These are phyloP conservation scores for Raphanus raphanistrum DNA, from an alignment of 345 rosid genomes.

Conservation along the genomic window DNA sequence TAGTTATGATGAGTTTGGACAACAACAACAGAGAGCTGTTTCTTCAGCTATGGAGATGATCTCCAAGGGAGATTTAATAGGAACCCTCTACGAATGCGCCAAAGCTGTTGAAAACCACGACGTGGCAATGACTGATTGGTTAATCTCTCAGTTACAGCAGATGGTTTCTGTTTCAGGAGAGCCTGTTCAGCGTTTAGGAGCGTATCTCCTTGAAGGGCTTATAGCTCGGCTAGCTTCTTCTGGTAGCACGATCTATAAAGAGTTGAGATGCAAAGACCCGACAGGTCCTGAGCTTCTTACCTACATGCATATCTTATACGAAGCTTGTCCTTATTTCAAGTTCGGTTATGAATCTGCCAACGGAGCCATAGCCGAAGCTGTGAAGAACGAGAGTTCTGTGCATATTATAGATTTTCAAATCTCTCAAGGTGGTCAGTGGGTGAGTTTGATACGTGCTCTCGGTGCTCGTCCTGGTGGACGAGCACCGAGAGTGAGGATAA, in stretches of 20 bases:
- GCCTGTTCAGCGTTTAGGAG: conserved; percentile 83
- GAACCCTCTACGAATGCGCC: conserved; percentile 74
- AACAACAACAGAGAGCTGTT: conserved; percentile 15
- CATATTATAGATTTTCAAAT: conserved; percentile 91
- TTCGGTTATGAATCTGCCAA: conserved; percentile 93
- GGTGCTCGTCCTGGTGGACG: conserved; percentile 83
- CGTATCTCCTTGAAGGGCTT: conserved; percentile 90
- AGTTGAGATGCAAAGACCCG: conserved; percentile 86
- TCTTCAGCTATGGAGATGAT: conserved; percentile 51
- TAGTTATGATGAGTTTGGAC: not conserved
- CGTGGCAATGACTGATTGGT: conserved; percentile 50
- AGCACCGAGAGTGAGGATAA: conserved; percentile 66
- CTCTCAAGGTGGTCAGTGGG: conserved; percentile 87
- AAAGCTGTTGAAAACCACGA: conserved; percentile 64
- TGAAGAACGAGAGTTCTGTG: conserved; percentile 64
- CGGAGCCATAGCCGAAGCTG: conserved; percentile 95
- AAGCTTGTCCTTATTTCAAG: conserved; percentile 93
- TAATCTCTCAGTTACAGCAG: conserved; percentile 59
- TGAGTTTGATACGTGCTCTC: conserved; percentile 88
- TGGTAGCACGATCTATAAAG: conserved; percentile 79
- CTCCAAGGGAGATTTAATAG: conserved; percentile 68
- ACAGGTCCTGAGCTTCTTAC: conserved; percentile 72
- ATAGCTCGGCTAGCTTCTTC: conserved; percentile 77
- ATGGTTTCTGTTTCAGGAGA: conserved; percentile 95
- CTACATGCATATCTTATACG: conserved; percentile 84